Percentiles rank a stretch among this genome's conserved stretches.
Conservation (phyloP, 1,284 basidiomycete genomes). For the Bjerkandera adusta region DNA sequence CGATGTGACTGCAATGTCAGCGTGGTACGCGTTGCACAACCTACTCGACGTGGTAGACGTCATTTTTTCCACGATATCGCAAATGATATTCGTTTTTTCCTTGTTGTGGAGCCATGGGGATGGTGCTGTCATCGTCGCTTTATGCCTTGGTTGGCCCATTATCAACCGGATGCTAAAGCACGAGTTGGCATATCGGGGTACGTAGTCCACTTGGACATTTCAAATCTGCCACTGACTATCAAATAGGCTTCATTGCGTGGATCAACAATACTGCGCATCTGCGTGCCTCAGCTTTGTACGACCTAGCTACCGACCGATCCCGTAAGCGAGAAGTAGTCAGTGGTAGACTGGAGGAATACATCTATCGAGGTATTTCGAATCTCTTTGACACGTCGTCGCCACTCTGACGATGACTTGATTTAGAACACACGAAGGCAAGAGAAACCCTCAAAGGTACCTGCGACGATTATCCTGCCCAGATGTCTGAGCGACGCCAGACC, state of each 20-base stretch:
- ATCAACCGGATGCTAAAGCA: too few species aligned
- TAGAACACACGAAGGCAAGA: background rate
- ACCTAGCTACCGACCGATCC: conserved; percentile 5
- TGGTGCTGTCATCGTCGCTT: too few species aligned
- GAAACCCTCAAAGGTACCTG: background rate
- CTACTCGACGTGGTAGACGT: too few species aligned
- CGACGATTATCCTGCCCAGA: background rate
- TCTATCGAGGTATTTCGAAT: background rate
- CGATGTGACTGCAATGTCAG: too few species aligned
- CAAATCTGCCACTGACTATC: too few species aligned
- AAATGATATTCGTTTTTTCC: too few species aligned
- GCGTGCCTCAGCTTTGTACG: conserved; percentile 5
- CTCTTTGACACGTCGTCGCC: background rate
- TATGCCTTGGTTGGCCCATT: too few species aligned
- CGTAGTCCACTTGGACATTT: too few species aligned
- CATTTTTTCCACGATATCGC: too few species aligned
- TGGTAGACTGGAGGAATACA: conserved; percentile 2
- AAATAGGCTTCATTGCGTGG: background rate
- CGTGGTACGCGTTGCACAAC: too few species aligned
- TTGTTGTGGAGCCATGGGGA: too few species aligned
- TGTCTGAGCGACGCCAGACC: background rate
- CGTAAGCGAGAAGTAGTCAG: conserved; percentile 9
- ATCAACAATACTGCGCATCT: background rate
- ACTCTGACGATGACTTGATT: background rate
- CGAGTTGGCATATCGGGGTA: too few species aligned